Conservation (phyloP, 139 green algal species). For the Tetradesmus obliquus region DNA sequence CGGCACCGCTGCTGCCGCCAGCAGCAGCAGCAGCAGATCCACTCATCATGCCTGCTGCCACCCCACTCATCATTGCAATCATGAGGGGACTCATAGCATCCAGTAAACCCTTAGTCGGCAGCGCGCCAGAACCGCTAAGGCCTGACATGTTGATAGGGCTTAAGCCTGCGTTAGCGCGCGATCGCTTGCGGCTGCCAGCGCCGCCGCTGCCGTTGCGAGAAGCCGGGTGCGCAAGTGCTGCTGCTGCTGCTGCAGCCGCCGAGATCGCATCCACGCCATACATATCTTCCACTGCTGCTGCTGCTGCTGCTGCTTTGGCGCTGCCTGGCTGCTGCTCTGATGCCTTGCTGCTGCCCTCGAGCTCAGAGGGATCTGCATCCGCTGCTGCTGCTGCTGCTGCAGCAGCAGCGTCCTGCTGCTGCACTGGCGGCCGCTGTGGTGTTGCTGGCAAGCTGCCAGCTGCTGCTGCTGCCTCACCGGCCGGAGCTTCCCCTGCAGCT, state of each 20-base stretch:
- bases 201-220: not conserved
- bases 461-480: not conserved
- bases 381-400: slow-evolving; percentile 12
- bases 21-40: not conserved
- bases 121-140: not conserved
- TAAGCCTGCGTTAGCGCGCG: not conserved
- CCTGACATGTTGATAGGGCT: slow-evolving; percentile 39
- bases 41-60: slow-evolving; percentile 39
- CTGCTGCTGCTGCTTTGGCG: not conserved
- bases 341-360: not conserved
- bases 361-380: not conserved
- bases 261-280: not conserved
- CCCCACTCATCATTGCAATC: slow-evolving; percentile 32
- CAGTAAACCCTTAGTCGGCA: not conserved
- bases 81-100: slow-evolving; percentile 29
- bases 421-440: not conserved
- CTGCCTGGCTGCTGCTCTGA: not conserved
- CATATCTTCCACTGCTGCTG: slow-evolving; percentile 11
- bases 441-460: not conserved
- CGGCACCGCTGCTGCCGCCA: not conserved
- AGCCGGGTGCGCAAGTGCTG: not conserved
- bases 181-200: not conserved
- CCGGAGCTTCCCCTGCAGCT: not conserved
- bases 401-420: not conserved
- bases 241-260: not conserved